A percentile compares a stretch with the other conserved stretches of the same genome.
Evolutionary conservation across 768 basidiomycete genomes (phyloP).

Genomic region (Cystobasidium ongulense): DNA sequence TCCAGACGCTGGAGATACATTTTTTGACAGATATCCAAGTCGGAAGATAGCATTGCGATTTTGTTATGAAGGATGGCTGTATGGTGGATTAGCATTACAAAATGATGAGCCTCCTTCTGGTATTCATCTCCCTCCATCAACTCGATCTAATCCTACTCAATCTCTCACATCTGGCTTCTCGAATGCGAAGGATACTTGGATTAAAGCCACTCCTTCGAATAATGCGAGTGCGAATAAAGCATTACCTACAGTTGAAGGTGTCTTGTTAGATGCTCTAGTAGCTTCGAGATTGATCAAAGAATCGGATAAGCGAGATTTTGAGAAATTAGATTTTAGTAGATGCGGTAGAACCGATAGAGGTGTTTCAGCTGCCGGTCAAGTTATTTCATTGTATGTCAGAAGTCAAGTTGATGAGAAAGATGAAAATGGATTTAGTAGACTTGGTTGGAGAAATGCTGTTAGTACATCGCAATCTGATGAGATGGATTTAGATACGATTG

Average conservation of each 20-base stretch:
- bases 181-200: too few relatives aligned
- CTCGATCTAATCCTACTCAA: conserved; percentile 40
- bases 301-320: conserved; percentile 44
- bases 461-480: neutral
- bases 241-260: conserved; percentile 82
- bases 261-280: conserved; percentile 69
- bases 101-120: conserved; percentile 48
- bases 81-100: conserved; percentile 82
- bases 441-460: neutral
- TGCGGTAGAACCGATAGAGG: conserved; percentile 94
- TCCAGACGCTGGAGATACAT: neutral
- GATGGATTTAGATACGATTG: neutral
- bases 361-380: conserved; percentile 88
- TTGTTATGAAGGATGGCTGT: conserved; percentile 81
- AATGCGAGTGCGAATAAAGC: conserved; percentile 47
- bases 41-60: conserved; percentile 92
- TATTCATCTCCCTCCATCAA: too few relatives aligned
- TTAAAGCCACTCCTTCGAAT: neutral
- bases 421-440: neutral
- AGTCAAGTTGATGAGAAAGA: conserved; percentile 51
- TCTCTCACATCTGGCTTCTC: too few relatives aligned
- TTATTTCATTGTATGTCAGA: conserved; percentile 81
- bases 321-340: conserved; percentile 80
- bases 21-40: conserved; percentile 47
- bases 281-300: conserved; percentile 69